phyloP scores from a whole-genome alignment of 345 rosid species.

The Cardamine occulta region DNA sequence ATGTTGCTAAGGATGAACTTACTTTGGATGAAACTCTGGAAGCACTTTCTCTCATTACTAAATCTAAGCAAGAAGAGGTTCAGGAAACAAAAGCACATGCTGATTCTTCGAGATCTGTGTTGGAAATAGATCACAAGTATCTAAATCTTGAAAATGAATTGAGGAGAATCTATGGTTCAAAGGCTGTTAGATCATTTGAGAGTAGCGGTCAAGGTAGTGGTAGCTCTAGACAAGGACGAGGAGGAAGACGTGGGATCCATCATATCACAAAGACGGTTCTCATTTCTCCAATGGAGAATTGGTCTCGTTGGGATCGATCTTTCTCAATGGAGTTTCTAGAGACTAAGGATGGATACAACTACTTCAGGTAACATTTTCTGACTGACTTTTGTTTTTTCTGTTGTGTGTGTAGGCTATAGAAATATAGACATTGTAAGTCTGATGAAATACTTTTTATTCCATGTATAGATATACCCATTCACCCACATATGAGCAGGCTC shows the following conservation, averaged over 20 bases:
- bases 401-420: neutral
- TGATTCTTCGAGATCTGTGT: slow-evolving; percentile 41
- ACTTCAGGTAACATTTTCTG: slow-evolving; percentile 66
- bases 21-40: slow-evolving; percentile 55
- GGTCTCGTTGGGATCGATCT: slow-evolving; percentile 94
- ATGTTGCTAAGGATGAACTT: slow-evolving; percentile 42
- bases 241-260: slow-evolving; percentile 74
- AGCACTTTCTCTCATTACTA: slow-evolving; percentile 49
- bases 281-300: slow-evolving; percentile 75
- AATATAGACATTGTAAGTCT: slow-evolving; percentile 10
- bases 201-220: slow-evolving; percentile 58
- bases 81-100: slow-evolving; percentile 42
- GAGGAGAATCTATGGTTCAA: slow-evolving; percentile 79
- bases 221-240: slow-evolving; percentile 68
- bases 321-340: slow-evolving; percentile 86
- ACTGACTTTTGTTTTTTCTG: neutral
- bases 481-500: slow-evolving; percentile 70
- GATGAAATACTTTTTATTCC: neutral
- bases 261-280: slow-evolving; percentile 69
- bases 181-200: slow-evolving; percentile 83
- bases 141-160: slow-evolving; percentile 80
- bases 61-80: slow-evolving; percentile 38
- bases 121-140: slow-evolving; percentile 72
- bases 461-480: slow-evolving; percentile 46
- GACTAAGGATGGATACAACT: slow-evolving; percentile 62